Evolutionary conservation across 2,329 filamentous ascomycete genomes (phyloP), one percentile per base, ranked within the genome.

Genomic region (Aspergillus fijiensis): DNA sequence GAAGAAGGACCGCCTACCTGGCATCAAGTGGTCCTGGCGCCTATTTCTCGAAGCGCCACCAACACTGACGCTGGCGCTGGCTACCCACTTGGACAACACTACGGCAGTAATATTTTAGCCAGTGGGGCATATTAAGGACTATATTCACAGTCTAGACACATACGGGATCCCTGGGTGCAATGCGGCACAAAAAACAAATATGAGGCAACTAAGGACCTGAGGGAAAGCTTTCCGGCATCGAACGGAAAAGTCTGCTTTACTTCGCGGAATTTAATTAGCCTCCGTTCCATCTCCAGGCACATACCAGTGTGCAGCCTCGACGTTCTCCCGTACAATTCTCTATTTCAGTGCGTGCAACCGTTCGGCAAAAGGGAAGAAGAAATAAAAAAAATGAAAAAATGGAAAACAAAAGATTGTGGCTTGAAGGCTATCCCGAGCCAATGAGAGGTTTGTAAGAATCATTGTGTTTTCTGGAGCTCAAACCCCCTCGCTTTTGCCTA

Each of bases 1-100:
- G 14, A 27, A 16, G 25, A n/a, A 1, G 3, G 29, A 7, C 10
- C 3, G 63, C 61, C 42, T 61, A 69, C 67, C 39, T 45, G 39
- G 39, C 39, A 45, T 14, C 39, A 10, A 45, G 66, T 70, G 27
- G 70, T 60, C 14, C 39, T 10, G 42, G 47, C n/a, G 39, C 14
- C 31, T 31, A 29, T 33, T 45, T 48, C 25, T 21, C 25, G 48
- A 48, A 47, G 42, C 53, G 53, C 53, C 53, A 55, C 53, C 53
- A 55, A 55, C 53, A 48, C 5, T 21, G 29, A 29, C n/a, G 27
- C n/a, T 55, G 42, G 29, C n/a, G 27, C n/a, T 55, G 42, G 29
- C 11, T 27, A 49, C n/a, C 6, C 42, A 55, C 53, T 45, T 49
- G 53, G 29, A 19, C 5, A 23, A 33, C 42, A 35, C 27, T 55